Conservation (phyloP, 2,329 filamentous ascomycete genomes). For the Endoconidiophora laricicola region DNA sequence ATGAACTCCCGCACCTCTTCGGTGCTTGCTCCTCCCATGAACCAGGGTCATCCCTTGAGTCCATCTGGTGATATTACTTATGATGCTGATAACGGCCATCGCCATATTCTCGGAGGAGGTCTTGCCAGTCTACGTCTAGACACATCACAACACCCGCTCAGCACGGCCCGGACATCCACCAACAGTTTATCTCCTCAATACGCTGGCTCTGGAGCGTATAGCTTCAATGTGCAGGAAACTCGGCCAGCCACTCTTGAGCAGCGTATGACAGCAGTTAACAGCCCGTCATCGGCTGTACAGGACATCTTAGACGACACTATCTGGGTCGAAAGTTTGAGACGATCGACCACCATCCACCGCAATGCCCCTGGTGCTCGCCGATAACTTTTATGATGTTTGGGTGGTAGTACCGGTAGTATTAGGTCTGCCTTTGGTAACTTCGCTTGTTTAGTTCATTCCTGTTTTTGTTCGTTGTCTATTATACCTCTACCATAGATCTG, state of each 20-base stretch:
- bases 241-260: slow-evolving; percentile 16
- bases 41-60: slow-evolving; percentile 6
- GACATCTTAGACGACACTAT: slow-evolving; percentile 76
- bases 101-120: slow-evolving; percentile 24
- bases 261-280: slow-evolving; percentile 11
- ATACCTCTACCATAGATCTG: not conserved
- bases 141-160: slow-evolving; percentile 33
- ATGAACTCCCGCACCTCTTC: slow-evolving; percentile 1
- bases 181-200: slow-evolving; percentile 22
- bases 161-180: slow-evolving; percentile 27
- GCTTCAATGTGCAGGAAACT: slow-evolving; percentile 38
- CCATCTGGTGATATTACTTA: slow-evolving; percentile 17
- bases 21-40: slow-evolving; percentile 1
- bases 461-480: not conserved
- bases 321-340: slow-evolving; percentile 83
- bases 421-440: not conserved
- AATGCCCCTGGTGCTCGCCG: not conserved
- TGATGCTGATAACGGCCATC: slow-evolving; percentile 20
- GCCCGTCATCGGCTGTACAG: slow-evolving; percentile 33
- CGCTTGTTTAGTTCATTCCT: not conserved
- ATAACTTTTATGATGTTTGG: slow-evolving; percentile 2
- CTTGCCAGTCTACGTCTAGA: slow-evolving; percentile 21
- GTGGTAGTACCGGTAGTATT: not conserved
- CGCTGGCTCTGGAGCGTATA: slow-evolving; percentile 35
- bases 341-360: slow-evolving; percentile 57